Evolutionary conservation across 305 asterid species (phyloP), one percentile per base, ranked within the genome.

Genomic region (Stenogyne calaminthoides): DNA sequence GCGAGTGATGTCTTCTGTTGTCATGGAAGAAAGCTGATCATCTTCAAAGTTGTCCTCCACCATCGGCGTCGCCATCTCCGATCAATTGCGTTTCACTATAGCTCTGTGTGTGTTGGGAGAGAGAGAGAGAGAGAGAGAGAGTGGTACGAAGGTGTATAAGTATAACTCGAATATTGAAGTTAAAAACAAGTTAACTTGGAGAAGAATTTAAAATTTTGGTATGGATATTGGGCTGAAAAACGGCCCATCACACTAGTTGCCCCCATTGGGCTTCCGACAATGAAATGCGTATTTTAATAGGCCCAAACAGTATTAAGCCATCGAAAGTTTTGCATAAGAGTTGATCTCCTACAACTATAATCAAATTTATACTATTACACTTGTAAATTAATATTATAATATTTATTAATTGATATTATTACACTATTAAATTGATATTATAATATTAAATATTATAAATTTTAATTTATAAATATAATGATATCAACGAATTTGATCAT

Each of bases 41-140:
- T 90, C 95, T 74, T 90, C 95, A 72, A 89, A 88, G 69, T 83
- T 88, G 87, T 80, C 86, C 65, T 92, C 97, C 20, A 75, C 92
- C 96, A 92, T 92, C 67, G 96, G 85, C 62, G 92, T 77, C 72
- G 95, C 93, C 97, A 89, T 89, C 34, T 56, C 64, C 76, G 65
- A 55, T 64, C 63, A 37, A 75, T 36, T 34, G 63, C 20, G 57
- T 10, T 54, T 37, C 40, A 39, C 37, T 42, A 56, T 16, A 20
- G 52, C 16, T 14, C 14, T 27, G 71, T 49, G 54, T 47, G 0
- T 32, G 52, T 6, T 10, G 18, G 6, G 40, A 14, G 27, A 16
- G 72, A n/a, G 77, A 7, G 58, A 16, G 68, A n/a, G n/a, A n/a
- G 40, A 14, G 27, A 16, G 72, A n/a, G 77, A 7, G 58, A 16